Conservation (phyloP, 257 asterid species). For the Gentiana dahurica region DNA sequence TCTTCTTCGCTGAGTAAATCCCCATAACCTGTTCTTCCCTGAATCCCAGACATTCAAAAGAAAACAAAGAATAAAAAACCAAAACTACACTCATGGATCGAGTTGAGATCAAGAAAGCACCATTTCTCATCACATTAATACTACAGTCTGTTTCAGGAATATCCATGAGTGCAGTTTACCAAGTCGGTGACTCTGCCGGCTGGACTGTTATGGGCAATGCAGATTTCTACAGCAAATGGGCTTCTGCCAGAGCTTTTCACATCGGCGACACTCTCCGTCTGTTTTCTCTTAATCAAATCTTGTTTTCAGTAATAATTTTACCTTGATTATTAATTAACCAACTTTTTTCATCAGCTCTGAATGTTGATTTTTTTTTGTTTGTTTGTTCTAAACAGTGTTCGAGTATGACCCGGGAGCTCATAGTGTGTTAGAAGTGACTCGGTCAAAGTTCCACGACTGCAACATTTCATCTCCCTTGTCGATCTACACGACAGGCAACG, state of each 20-base stretch:
- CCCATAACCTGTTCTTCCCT: too few relatives aligned
- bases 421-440: slow-evolving; percentile 51
- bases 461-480: slow-evolving; percentile 25
- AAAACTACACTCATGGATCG: slow-evolving; percentile 17
- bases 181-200: slow-evolving; percentile 43
- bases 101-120: slow-evolving; percentile 4
- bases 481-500: slow-evolving; percentile 40
- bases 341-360: not conserved
- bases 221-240: slow-evolving; percentile 40
- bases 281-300: not conserved
- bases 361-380: not conserved
- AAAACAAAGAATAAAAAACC: not conserved
- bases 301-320: not conserved
- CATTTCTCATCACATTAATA: slow-evolving; percentile 7
- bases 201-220: slow-evolving; percentile 30
- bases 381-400: slow-evolving; percentile 26
- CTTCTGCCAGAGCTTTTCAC: slow-evolving; percentile 31
- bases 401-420: slow-evolving; percentile 27
- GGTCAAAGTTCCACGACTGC: slow-evolving; percentile 34
- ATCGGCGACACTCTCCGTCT: slow-evolving; percentile 38
- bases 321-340: not conserved
- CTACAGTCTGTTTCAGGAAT: slow-evolving; percentile 10
- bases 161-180: slow-evolving; percentile 16
- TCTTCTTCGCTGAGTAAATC: too few relatives aligned
- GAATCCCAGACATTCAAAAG: not conserved